phyloP scores from a whole-genome alignment of 1,284 basidiomycete species.

The Malassezia nana region DNA sequence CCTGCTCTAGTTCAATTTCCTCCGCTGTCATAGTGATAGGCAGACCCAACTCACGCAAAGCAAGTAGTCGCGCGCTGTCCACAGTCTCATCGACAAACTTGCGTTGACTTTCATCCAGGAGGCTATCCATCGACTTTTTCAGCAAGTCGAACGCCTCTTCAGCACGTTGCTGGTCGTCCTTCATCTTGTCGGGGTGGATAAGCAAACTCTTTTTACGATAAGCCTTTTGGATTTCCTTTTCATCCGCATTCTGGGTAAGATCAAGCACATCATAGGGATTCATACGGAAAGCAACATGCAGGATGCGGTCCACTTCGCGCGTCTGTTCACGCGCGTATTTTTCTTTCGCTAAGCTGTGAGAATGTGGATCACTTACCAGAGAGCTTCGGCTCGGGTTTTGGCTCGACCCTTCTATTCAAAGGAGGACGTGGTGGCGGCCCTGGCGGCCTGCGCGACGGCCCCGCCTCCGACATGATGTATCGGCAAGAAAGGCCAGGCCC shows the following conservation, averaged over 20 bases:
- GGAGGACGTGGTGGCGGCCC: too few species aligned
- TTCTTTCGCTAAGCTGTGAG: conserved; percentile 21
- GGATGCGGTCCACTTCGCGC: conserved; percentile 53
- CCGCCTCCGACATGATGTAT: background rate
- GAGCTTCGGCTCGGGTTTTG: background rate
- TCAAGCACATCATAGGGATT: conserved; percentile 57
- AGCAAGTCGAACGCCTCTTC: conserved; percentile 55
- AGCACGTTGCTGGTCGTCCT: conserved; percentile 52
- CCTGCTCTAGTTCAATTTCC: conserved; percentile 17
- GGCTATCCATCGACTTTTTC: conserved; percentile 52
- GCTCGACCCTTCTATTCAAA: conserved; percentile 15
- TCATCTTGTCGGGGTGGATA: conserved; percentile 57
- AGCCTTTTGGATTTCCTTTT: conserved; percentile 53
- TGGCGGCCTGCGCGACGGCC: conserved; percentile 23
- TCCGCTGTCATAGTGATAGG: conserved; percentile 49
- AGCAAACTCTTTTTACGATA: conserved; percentile 55
- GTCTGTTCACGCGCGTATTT: conserved; percentile 33
- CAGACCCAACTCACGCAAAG: conserved; percentile 44
- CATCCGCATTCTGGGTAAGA: conserved; percentile 51
- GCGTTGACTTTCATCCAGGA: conserved; percentile 45
- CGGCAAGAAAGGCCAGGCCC: background rate
- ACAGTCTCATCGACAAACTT: conserved; percentile 49
- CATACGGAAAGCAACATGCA: conserved; percentile 52
- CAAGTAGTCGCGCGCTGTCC: conserved; percentile 47
- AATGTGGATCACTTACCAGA: background rate